Conservation (phyloP, 1,284 basidiomycete genomes). For the Serendipita sp. region DNA sequence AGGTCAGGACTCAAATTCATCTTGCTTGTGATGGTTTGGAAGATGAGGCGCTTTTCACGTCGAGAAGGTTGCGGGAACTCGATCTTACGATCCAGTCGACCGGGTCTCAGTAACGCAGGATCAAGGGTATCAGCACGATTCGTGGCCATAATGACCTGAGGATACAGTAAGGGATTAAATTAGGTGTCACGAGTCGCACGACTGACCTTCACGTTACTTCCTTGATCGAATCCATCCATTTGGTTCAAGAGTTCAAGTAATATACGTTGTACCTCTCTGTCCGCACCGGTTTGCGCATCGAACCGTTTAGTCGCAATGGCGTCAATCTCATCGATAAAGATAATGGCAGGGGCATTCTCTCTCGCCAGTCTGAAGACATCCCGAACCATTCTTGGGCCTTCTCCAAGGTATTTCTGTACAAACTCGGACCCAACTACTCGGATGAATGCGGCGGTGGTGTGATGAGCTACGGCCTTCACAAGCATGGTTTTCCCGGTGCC, state of each 20-base stretch:
- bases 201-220: slow-evolving; percentile 90
- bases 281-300: slow-evolving; percentile 97
- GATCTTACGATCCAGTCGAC: slow-evolving; percentile 96
- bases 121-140: slow-evolving; percentile 94
- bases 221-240: slow-evolving; percentile 99
- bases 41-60: slow-evolving; percentile 92
- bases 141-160: slow-evolving; percentile 94
- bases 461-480: slow-evolving; percentile 95
- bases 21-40: slow-evolving; percentile 94
- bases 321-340: slow-evolving; percentile 99
- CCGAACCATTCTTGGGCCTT: slow-evolving; percentile 98
- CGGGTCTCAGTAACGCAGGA: slow-evolving; percentile 92
- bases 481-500: slow-evolving; percentile 99
- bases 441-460: slow-evolving; percentile 95
- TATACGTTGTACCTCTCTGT: slow-evolving; percentile 98
- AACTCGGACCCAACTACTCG: slow-evolving; percentile 98
- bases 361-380: slow-evolving; percentile 96
- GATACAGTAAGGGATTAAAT: background rate
- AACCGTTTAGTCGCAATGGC: slow-evolving; percentile 99
- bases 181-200: background rate
- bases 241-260: slow-evolving; percentile 96
- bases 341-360: slow-evolving; percentile 95
- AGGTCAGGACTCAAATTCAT: slow-evolving; percentile 99
- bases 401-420: slow-evolving; percentile 98
- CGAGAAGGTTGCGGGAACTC: slow-evolving; percentile 94